Evolutionary conservation across 2,329 filamentous ascomycete species (phyloP), one percentile per base, ranked within the genome.

Genomic region (Cercospora janseana): DNA sequence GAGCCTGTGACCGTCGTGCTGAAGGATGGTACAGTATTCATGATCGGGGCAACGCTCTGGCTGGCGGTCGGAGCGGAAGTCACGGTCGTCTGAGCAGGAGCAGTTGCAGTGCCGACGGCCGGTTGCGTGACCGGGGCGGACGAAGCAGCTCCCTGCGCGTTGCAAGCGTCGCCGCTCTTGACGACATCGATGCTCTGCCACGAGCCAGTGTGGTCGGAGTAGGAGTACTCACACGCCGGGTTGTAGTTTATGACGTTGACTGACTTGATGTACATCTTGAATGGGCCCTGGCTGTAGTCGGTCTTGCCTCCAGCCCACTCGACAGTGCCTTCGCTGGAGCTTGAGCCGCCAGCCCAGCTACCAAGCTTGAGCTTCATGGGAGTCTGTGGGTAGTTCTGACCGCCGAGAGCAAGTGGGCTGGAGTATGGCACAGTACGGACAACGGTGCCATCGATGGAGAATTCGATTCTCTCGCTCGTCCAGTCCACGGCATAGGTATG

Each of bases 331-430:
- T 70, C 53, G n/a, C 75, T 67, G 28, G 73, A 66, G 49, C 70
- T 67, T 46, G 73, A 70, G 58, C 77, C 79, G 45, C 72, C 74
- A 26, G 72, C 70, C 73, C 73, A 75, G 64, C 70, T 72, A 40
- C 72, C 72, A 16, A 76, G 47, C 48, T 80, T 82, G 42, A 88
- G 69, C 43, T 81, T 80, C 82, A 86, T 86, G 1, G 87, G 87
- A 0, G 87, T 90, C 65, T 92, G 87, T 0, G 87, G 87, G 66
- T 81, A 91, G 71, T 95, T 88, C 42, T 77, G 66, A 9, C 82
- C 81, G 58, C 77, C 77, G 38, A 78, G 72, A 49, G 74, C 69
- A 64, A 83, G 78, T 51, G 82, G 80, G 43, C 86, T 81, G 18
- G 70, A 72, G 49, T 81, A 79, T 6, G 76, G 79, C 51, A 96